These are phyloP conservation scores for Paraurostyla sp. DNA, from an alignment of 73 alveolate genomes.

Conservation along the genomic window DNA sequence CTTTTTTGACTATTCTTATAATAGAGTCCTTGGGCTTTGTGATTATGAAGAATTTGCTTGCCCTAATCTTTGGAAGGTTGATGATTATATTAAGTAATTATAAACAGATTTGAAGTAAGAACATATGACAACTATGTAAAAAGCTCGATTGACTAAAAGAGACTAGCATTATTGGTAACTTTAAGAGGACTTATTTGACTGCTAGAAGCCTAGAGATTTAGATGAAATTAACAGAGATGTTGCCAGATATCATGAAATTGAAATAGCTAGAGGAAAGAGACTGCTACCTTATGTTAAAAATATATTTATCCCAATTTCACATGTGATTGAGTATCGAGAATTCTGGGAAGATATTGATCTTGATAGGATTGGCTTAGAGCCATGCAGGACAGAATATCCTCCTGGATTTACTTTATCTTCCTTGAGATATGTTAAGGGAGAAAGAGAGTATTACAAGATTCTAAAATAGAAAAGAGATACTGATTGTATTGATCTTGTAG, in stretches of 20 bases:
- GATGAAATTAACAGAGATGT: neutral
- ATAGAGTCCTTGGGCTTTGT: neutral
- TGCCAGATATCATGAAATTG: neutral
- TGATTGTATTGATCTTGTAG: neutral
- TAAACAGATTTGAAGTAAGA: too few relatives aligned
- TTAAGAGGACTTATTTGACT: constrained; percentile 9
- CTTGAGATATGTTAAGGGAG: neutral
- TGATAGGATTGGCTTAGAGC: neutral
- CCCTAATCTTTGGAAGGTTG: constrained; percentile 41
- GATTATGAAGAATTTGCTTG: constrained; percentile 32
- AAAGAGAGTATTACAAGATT: constrained; percentile 25
- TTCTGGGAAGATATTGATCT: constrained; percentile 20
- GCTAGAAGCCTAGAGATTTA: neutral
- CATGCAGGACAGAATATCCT: neutral
- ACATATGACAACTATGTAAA: neutral
- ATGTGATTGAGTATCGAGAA: constrained; percentile 20
- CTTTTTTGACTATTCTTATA: constrained; percentile 13
- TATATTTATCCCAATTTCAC: constrained; percentile 8
- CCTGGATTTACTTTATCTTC: constrained; percentile 10
- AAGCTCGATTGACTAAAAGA: neutral
- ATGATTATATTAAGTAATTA: constrained; percentile 9
- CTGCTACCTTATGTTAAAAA: neutral
- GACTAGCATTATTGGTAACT: neutral
- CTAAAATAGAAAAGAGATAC: neutral
- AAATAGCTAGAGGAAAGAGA: constrained; percentile 9